phyloP scores from a whole-genome alignment of 75 land plant genomes.

The Chamaecyparis obtusa region DNA sequence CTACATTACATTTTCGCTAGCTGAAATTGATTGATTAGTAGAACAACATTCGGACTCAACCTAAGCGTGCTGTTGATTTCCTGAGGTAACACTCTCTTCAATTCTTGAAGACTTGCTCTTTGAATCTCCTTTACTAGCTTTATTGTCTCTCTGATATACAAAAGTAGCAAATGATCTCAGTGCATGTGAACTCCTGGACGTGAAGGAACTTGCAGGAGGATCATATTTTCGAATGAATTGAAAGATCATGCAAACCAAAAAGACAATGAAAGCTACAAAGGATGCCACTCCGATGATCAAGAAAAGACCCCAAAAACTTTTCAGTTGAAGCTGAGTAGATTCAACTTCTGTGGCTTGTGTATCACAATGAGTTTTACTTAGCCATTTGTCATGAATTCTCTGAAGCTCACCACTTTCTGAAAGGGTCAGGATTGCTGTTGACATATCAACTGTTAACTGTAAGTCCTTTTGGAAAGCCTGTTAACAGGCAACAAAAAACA shows the following conservation, averaged over 20 bases:
- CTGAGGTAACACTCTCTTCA: background rate
- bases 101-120: background rate
- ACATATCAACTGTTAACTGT: slow-evolving; percentile 71
- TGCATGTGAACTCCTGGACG: background rate
- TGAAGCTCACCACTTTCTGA: slow-evolving; percentile 84
- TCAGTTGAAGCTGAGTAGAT: slow-evolving; percentile 14
- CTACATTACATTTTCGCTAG: background rate
- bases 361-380: slow-evolving; percentile 33
- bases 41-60: background rate
- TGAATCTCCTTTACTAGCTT: background rate
- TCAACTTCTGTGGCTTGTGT: slow-evolving; percentile 6
- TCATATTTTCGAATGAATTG: slow-evolving; percentile 12
- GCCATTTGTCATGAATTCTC: slow-evolving; percentile 69
- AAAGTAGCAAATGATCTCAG: background rate
- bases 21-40: background rate
- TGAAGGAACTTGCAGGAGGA: background rate
- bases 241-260: slow-evolving; percentile 27
- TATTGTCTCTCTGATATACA: background rate
- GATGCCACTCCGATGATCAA: slow-evolving; percentile 61
- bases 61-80: background rate
- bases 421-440: slow-evolving; percentile 73
- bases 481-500: background rate
- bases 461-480: slow-evolving; percentile 87
- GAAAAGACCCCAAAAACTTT: slow-evolving; percentile 76
- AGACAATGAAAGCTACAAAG: slow-evolving; percentile 50